Evolutionary conservation across 768 basidiomycete genomes (phyloP), one percentile per base, ranked within the genome.

Genomic region (Amanita molliuscula): DNA sequence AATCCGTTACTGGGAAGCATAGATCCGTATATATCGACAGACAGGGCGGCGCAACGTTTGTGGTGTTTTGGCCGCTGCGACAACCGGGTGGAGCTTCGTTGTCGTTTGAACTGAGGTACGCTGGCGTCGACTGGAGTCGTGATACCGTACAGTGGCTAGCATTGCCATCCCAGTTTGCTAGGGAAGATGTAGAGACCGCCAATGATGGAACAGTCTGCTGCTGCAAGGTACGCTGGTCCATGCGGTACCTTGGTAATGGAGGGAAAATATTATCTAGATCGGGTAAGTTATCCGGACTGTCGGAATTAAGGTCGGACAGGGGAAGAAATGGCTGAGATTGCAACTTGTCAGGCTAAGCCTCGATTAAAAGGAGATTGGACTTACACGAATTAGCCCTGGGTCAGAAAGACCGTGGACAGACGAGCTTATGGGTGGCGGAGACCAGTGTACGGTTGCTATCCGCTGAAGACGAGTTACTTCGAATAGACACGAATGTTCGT

Each of bases 111-210:
- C 31, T 44, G 16, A 31, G 9, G 25, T 13, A 36, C 2, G 36
- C 28, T 48, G 35, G n/a, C 6, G 20, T 34, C 4, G n/a, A 46
- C 10, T 21, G 31, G 23, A 16, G 42, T 18, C 15, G 16, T 16
- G 7, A 10, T 9, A 6, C 28, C 26, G 9, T n/a, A 44, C n/a
- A n/a, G 23, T 29, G 10, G 21, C 16, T 29, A 16, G 26, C 31
- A 8, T 31, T 41, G 2, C 50, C 50, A 35, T 51, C 40, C 41
- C 50, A 51, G 42, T 51, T 42, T 26, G 50, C 42, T 18, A 51
- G 31, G 6, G 33, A 43, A 6, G 50, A 51, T 23, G 26, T 15
- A 36, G 42, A 37, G 29, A 21, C 4, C 9, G 10, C 9, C 13
- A 16, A 33, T 2, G 41, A 31, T 13, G 15, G 11, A 10, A 28